These are phyloP conservation scores for Alternaria panax DNA, from an alignment of 2,329 filamentous ascomycete genomes.

Conservation along the genomic window DNA sequence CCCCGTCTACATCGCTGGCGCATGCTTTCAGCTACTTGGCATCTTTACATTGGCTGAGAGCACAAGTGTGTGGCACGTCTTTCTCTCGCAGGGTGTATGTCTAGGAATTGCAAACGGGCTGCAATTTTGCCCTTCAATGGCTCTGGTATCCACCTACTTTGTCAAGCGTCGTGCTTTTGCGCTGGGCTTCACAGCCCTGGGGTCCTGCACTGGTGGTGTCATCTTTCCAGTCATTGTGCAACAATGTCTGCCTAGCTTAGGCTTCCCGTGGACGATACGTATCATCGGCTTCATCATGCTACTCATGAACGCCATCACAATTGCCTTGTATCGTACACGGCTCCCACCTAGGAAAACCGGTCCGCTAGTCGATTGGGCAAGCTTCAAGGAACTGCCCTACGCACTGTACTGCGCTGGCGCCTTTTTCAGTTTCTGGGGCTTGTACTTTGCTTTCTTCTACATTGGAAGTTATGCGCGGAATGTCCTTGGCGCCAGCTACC, in stretches of 20 bases:
- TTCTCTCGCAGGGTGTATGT: constrained; percentile 62
- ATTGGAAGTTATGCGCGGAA: constrained; percentile 53
- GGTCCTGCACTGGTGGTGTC: constrained; percentile 41
- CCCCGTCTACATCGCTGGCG: constrained; percentile 35
- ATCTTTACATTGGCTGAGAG: constrained; percentile 41
- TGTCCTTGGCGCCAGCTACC: constrained; percentile 57
- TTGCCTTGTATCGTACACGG: constrained; percentile 48
- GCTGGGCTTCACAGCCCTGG: constrained; percentile 38
- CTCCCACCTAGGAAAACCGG: constrained; percentile 53
- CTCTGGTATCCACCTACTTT: constrained; percentile 57
- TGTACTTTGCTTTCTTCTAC: constrained; percentile 58
- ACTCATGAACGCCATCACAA: constrained; percentile 43
- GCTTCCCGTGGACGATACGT: constrained; percentile 70
- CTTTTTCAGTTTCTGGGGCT: constrained; percentile 49
- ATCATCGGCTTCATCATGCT: constrained; percentile 68
- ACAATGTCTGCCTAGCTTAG: constrained; percentile 38
- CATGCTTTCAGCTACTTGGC: constrained; percentile 44
- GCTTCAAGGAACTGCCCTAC: constrained; percentile 53
- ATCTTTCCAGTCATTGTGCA: constrained; percentile 45
- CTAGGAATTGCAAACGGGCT: constrained; percentile 61
- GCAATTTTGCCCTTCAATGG: constrained; percentile 64
- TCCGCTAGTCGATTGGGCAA: constrained; percentile 51
- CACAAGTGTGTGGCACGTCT: constrained; percentile 44
- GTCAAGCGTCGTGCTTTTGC: constrained; percentile 39
- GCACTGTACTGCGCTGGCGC: constrained; percentile 46